Conservation (phyloP, 1,284 basidiomycete species). For the Naganishia cerealis region DNA sequence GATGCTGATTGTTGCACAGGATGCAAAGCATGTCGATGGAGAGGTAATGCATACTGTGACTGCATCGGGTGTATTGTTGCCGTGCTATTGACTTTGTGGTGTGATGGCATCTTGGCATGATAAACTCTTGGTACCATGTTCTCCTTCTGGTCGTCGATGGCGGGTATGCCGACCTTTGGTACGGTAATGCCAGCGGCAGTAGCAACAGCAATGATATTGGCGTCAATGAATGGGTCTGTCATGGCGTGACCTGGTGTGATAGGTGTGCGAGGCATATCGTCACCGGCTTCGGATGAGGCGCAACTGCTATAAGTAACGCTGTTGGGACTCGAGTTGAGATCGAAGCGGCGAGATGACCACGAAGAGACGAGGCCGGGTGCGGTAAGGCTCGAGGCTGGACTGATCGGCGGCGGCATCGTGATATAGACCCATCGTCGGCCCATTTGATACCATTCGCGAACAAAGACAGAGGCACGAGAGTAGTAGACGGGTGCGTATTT, state of each 20-base stretch:
- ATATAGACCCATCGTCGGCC: constrained; percentile 55
- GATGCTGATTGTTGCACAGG: constrained; percentile 18
- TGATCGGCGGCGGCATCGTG: constrained; percentile 44
- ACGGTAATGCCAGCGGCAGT: constrained; percentile 29
- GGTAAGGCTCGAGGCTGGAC: constrained; percentile 40
- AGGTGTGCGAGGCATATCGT: constrained; percentile 51
- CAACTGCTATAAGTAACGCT: constrained; percentile 43
- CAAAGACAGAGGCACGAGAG: constrained; percentile 86
- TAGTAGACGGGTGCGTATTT: constrained; percentile 96
- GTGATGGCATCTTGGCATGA: constrained; percentile 23
- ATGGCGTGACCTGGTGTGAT: constrained; percentile 49
- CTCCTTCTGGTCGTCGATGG: constrained; percentile 21
- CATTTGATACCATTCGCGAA: constrained; percentile 81
- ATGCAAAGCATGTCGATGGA: constrained; percentile 22
- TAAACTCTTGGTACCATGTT: constrained; percentile 20
- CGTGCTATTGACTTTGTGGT: constrained; percentile 17
- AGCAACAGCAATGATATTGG: constrained; percentile 13
- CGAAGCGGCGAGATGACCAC: constrained; percentile 40
- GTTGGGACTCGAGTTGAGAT: constrained; percentile 44
- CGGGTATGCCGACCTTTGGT: constrained; percentile 9
- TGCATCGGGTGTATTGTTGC: neutral
- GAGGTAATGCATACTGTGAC: constrained; percentile 14
- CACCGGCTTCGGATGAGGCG: constrained; percentile 52
- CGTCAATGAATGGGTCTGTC: constrained; percentile 39
- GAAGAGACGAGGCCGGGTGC: constrained; percentile 46